A percentile compares a stretch with the other conserved stretches of the same genome.
Evolutionary conservation across 2,329 filamentous ascomycete genomes (phyloP).

Genomic region (Orbilia oligospora): DNA sequence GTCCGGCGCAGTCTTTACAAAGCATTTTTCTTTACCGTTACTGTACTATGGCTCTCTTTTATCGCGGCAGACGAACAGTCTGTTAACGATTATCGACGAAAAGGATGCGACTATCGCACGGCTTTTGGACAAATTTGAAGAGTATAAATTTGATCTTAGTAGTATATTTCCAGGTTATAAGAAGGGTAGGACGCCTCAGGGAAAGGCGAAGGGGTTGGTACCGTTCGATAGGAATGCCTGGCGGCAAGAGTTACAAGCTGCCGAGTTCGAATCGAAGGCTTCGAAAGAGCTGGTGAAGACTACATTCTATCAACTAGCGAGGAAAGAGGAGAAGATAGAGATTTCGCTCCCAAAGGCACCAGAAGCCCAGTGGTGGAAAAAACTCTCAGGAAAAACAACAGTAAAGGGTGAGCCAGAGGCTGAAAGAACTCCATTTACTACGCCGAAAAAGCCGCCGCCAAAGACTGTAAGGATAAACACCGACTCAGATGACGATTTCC

Average conservation of each 20-base stretch:
- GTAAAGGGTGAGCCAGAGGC: conserved; percentile 56
- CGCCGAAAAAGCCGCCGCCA: conserved; percentile 52
- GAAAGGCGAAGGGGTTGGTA: conserved; percentile 70
- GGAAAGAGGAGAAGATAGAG: conserved; percentile 30
- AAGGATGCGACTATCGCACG: conserved; percentile 73
- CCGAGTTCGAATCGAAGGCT: conserved; percentile 34
- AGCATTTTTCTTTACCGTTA: conserved; percentile 70
- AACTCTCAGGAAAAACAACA: conserved; percentile 51
- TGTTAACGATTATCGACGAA: conserved; percentile 69
- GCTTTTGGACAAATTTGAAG: conserved; percentile 72
- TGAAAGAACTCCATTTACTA: conserved; percentile 44
- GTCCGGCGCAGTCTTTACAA: conserved; percentile 67
- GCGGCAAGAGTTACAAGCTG: conserved; percentile 41
- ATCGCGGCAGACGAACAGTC: conserved; percentile 68
- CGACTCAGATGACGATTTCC: conserved; percentile 57
- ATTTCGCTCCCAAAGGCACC: conserved; percentile 32
- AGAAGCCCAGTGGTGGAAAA: conserved; percentile 55
- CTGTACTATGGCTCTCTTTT: conserved; percentile 69
- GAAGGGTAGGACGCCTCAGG: conserved; percentile 67
- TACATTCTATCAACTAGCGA: conserved; percentile 37
- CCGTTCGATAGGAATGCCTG: conserved; percentile 67
- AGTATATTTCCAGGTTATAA: conserved; percentile 70
- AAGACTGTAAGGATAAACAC: conserved; percentile 53
- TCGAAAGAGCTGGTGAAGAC: conserved; percentile 53
- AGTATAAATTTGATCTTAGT: conserved; percentile 70